Percentiles rank a stretch among this genome's conserved stretches.
These are phyloP conservation scores for Exophiala sideris DNA, from an alignment of 2,329 filamentous ascomycete species.

Conservation along the genomic window DNA sequence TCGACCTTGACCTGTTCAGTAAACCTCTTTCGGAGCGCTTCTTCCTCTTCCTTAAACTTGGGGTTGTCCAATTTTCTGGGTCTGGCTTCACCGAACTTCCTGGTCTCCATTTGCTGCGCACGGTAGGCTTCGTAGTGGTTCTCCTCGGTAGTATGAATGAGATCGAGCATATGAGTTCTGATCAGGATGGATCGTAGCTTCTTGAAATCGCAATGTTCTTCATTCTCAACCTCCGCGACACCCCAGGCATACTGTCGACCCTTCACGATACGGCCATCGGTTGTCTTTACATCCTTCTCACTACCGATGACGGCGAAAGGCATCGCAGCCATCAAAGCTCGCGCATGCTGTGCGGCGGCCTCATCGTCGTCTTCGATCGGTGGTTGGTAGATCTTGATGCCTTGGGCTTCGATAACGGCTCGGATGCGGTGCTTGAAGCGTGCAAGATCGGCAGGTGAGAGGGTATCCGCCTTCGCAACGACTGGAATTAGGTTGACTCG, in stretches of 20 bases:
- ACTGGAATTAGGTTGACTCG: constrained; percentile 98
- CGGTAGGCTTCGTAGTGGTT: constrained; percentile 99
- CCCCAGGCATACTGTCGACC: constrained; percentile 99
- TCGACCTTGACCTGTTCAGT: constrained; percentile 99
- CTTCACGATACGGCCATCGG: constrained; percentile 95
- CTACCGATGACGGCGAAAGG: constrained; percentile 98
- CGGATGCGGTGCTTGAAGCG: constrained; percentile 95
- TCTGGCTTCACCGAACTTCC: constrained; percentile 97
- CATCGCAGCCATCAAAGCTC: constrained; percentile 93
- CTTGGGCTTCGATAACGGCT: constrained; percentile 93
- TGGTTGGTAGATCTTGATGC: constrained; percentile 99
- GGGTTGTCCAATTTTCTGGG: constrained; percentile 98
- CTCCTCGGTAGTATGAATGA: constrained; percentile 99
- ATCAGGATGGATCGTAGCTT: constrained; percentile 98
- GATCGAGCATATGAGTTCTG: constrained; percentile 98
- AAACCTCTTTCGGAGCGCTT: constrained; percentile 96
- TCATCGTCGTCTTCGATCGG: constrained; percentile 98
- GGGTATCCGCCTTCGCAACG: constrained; percentile 95
- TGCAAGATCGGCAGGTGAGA: constrained; percentile 85
- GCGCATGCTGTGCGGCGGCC: constrained; percentile 88
- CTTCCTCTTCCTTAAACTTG: constrained; percentile 99
- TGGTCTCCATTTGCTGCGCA: constrained; percentile 98
- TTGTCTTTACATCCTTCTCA: constrained; percentile 97
- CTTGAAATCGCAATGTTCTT: constrained; percentile 99
- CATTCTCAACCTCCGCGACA: constrained; percentile 98